Conservation (phyloP, 768 basidiomycete genomes). For the Boletus reticulatus region DNA sequence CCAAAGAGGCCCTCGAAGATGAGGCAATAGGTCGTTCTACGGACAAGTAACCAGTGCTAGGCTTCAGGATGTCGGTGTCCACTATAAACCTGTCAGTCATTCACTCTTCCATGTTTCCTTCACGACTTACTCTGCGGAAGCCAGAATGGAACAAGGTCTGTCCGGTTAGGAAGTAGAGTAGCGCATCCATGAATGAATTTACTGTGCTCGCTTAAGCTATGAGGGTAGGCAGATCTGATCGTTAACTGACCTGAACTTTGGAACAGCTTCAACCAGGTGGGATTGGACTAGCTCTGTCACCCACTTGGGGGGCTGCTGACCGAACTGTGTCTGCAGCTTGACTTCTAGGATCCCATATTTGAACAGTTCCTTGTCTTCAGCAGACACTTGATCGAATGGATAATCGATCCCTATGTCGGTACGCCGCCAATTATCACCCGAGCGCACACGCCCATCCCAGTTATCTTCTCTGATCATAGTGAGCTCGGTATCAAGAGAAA, state of each 20-base stretch:
- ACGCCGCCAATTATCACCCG: conserved; percentile 90
- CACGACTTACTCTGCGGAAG: conserved; percentile 77
- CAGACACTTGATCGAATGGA: conserved; percentile 75
- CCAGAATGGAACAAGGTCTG: conserved; percentile 98
- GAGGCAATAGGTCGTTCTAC: conserved; percentile 68
- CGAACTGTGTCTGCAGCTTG: conserved; percentile 94
- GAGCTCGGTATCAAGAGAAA: conserved; percentile 96
- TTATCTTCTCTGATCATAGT: conserved; percentile 95
- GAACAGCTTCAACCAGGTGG: conserved; percentile 95
- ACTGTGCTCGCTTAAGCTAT: conserved; percentile 36
- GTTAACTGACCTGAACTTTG: conserved; percentile 81
- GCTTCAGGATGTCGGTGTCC: conserved; percentile 95
- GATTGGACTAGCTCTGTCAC: conserved; percentile 94
- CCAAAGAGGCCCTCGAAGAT: conserved; percentile 48
- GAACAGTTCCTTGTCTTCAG: conserved; percentile 89
- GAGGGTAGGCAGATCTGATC: background rate
- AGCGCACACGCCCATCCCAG: conserved; percentile 81
- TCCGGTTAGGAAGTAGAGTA: conserved; percentile 86
- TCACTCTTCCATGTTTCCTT: background rate
- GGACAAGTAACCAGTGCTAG: conserved; percentile 73
- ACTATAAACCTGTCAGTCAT: conserved; percentile 42
- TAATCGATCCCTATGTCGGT: conserved; percentile 91
- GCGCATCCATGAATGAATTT: conserved; percentile 98
- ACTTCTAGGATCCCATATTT: conserved; percentile 97
- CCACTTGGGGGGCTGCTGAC: conserved; percentile 96